Percentiles rank a stretch among this genome's conserved stretches.
These are phyloP conservation scores for Ceratobasidium sp. DNA, from an alignment of 1,284 basidiomycete genomes.

Conservation along the genomic window DNA sequence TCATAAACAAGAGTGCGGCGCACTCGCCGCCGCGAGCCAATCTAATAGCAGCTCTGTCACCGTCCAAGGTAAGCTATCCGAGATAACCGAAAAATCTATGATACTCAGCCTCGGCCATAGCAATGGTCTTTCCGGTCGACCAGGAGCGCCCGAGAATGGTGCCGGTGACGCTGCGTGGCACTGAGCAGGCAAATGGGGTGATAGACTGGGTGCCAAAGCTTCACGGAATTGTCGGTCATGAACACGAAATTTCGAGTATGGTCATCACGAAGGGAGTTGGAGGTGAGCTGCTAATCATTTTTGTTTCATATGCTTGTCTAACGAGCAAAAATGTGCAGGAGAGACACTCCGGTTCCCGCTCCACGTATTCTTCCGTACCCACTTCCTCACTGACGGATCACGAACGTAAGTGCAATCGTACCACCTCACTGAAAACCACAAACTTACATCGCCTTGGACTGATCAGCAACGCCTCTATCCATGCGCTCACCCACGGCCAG, in stretches of 20 bases:
- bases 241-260: slow-evolving; percentile 25
- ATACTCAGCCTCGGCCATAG: slow-evolving; percentile 53
- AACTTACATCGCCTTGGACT: background rate
- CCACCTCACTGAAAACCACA: background rate
- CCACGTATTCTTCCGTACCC: slow-evolving; percentile 45
- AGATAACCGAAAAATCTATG: background rate
- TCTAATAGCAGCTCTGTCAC: slow-evolving; percentile 8
- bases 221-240: slow-evolving; percentile 4
- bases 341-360: slow-evolving; percentile 45
- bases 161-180: slow-evolving; percentile 37
- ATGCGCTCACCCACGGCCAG: slow-evolving; percentile 32
- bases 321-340: background rate
- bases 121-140: slow-evolving; percentile 72
- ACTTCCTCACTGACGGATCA: slow-evolving; percentile 44
- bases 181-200: slow-evolving; percentile 1
- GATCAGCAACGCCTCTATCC: slow-evolving; percentile 2
- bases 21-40: background rate
- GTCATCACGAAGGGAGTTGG: slow-evolving; percentile 45
- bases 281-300: slow-evolving; percentile 15
- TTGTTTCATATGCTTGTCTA: background rate
- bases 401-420: slow-evolving; percentile 17
- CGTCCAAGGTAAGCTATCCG: slow-evolving; percentile 24
- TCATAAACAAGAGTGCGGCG: slow-evolving; percentile 14
- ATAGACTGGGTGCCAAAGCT: slow-evolving; percentile 22
- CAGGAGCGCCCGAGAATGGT: slow-evolving; percentile 58